phyloP scores from a whole-genome alignment of 805 yeast species.

The Millerozyma miso region DNA sequence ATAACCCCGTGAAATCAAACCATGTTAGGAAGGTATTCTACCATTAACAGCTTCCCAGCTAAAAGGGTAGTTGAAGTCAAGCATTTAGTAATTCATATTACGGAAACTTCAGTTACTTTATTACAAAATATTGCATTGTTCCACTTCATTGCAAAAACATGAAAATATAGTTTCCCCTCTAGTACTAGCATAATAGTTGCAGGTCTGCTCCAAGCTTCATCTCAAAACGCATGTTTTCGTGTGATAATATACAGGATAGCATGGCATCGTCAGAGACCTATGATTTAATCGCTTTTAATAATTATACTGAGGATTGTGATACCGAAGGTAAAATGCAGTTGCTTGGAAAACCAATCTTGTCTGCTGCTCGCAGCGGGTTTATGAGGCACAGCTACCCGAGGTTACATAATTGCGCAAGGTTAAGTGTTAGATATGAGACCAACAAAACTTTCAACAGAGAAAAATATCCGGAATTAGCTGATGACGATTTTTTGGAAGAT shows the following conservation, averaged over 20 bases:
- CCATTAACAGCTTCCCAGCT: no score
- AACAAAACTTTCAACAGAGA: constrained; percentile 2
- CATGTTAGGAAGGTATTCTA: no score
- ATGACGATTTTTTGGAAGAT: constrained; percentile 51
- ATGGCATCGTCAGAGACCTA: neutral
- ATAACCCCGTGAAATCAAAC: no score
- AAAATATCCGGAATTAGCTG: constrained; percentile 43
- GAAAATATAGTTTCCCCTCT: no score
- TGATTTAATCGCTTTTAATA: neutral
- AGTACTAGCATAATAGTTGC: no score
- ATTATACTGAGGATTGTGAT: neutral
- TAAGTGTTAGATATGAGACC: neutral
- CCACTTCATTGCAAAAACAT: no score
- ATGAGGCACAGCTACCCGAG: neutral
- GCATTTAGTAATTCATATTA: no score
- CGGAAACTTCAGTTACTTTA: no score
- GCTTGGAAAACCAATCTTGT: neutral
- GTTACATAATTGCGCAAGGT: neutral
- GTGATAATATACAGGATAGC: neutral
- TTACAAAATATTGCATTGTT: no score
- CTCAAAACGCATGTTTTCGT: no score
- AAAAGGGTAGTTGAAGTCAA: no score
- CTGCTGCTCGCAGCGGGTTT: neutral
- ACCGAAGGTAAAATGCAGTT: neutral
- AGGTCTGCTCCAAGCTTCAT: no score